A percentile compares a stretch with the other conserved stretches of the same genome.
These are phyloP conservation scores for Entomortierella chlamydospora DNA, from an alignment of 192 early-diverging fungal genomes.

Conservation along the genomic window DNA sequence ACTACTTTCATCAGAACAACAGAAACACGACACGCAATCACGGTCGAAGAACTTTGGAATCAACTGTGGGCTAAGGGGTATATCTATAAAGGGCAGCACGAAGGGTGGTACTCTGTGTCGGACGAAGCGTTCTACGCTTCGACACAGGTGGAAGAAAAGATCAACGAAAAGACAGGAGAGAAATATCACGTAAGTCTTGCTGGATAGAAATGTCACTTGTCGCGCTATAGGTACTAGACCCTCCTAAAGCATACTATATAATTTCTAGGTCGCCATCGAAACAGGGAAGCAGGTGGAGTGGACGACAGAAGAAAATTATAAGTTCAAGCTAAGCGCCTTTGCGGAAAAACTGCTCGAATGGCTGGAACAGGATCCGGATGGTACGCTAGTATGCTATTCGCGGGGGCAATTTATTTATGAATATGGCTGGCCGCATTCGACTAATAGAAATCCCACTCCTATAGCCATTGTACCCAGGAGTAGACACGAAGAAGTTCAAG, in stretches of 20 bases:
- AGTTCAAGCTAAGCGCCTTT: slow-evolving; percentile 82
- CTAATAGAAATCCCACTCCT: not conserved
- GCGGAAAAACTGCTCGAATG: slow-evolving; percentile 71
- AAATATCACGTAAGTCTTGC: slow-evolving; percentile 54
- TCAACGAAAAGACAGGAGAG: slow-evolving; percentile 62
- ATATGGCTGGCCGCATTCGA: not conserved
- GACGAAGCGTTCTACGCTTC: slow-evolving; percentile 93
- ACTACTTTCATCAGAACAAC: slow-evolving; percentile 92
- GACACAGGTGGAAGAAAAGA: slow-evolving; percentile 75
- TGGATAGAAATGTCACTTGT: not conserved
- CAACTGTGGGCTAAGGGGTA: slow-evolving; percentile 72
- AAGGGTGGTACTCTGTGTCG: slow-evolving; percentile 96
- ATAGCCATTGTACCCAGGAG: slow-evolving; percentile 74
- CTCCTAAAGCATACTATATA: not conserved
- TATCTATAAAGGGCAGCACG: slow-evolving; percentile 92
- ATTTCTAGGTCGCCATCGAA: slow-evolving; percentile 73
- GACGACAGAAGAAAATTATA: slow-evolving; percentile 94
- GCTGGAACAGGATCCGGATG: slow-evolving; percentile 74
- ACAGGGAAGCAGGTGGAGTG: slow-evolving; percentile 89
- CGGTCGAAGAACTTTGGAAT: slow-evolving; percentile 84
- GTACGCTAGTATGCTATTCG: slow-evolving; percentile 17
- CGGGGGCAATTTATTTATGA: not conserved
- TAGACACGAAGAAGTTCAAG: slow-evolving; percentile 73
- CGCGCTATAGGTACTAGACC: no score
- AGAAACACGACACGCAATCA: slow-evolving; percentile 73